Evolutionary conservation across 371 early-diverging fungal species (phyloP), one percentile per base, ranked within the genome.

Genomic region (Actinomucor elegans): DNA sequence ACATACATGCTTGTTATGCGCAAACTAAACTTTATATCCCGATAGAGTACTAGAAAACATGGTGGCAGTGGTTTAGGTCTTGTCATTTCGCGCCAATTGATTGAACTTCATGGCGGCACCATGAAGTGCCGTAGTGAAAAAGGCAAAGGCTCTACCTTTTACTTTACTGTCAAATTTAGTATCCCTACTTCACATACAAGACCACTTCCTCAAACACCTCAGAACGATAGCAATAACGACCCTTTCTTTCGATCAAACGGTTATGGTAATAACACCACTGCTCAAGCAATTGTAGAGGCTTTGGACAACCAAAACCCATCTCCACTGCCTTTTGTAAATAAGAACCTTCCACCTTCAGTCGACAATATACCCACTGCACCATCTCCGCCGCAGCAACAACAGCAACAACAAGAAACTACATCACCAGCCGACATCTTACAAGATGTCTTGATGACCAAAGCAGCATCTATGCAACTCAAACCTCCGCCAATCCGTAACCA

Each of bases 31-130:
- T n/a, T n/a, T n/a, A n/a, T n/a, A n/a, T n/a, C n/a, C n/a, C n/a
- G n/a, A n/a, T 42, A 71, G 64, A 81, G 81, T 28, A 83, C 85
- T 4, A 66, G 86, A 44, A 85, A 85, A 52, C 81, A 85, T 60
- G 86, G 84, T 23, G 86, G 86, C 26, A 85, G 83, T 51, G 86
- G 86, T 17, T 56, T 86, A 14, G 86, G 86, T 0, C 64, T 86
- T 0, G 84, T 84, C 2, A 73, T 86, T 14, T 80, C 81, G 26
- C 66, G 80, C 14, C 84, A 84, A 40, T 58, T 86, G 20, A 82
- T 84, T 36, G 86, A 86, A 42, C 57, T 86, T 17, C 84, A 84
- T 51, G 84, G 84, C 0, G 86, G 86, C 17, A 60, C 49, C 12
- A 83, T 86, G 69, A 62, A 57, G n/a, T 83, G 83, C 52, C 71